Conservation (phyloP, 169 alveolate genomes). For the Theileria sp. region DNA sequence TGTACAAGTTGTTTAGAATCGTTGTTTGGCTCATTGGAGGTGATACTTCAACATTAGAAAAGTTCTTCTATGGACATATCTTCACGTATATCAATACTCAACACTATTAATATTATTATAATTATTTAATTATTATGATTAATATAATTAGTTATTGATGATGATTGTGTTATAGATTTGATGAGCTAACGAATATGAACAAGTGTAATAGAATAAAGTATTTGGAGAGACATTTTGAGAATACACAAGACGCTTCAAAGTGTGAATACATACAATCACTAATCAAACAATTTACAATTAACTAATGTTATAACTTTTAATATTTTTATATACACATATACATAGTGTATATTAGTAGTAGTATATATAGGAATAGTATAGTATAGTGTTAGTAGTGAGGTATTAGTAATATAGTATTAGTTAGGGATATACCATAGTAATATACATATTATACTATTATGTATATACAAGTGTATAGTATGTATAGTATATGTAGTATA, state of each 20-base stretch:
- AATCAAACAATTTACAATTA: constrained; percentile 17
- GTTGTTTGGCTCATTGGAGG: constrained; percentile 63
- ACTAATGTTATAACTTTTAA: not conserved
- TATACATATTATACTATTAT: too few relatives aligned
- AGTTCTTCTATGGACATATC: constrained; percentile 60
- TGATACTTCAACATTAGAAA: constrained; percentile 41
- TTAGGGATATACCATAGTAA: too few relatives aligned
- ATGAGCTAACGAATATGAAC: constrained; percentile 52
- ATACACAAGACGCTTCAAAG: constrained; percentile 38
- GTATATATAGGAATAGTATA: not conserved
- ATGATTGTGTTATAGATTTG: too few relatives aligned
- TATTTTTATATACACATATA: too few relatives aligned
- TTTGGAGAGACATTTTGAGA: constrained; percentile 43
- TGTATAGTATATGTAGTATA: too few relatives aligned
- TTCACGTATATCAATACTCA: constrained; percentile 25
- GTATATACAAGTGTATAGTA: too few relatives aligned
- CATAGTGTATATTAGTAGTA: not conserved
- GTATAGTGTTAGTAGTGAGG: too few relatives aligned
- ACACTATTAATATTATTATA: not conserved
- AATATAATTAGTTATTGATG: too few relatives aligned
- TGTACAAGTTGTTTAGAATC: constrained; percentile 34
- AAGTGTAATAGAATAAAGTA: constrained; percentile 50
- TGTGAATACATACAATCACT: constrained; percentile 35
- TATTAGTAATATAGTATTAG: too few relatives aligned
- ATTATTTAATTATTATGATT: not conserved